Evolutionary conservation across 2,329 filamentous ascomycete genomes (phyloP).

Genomic region (Fusarium incarnatum): DNA sequence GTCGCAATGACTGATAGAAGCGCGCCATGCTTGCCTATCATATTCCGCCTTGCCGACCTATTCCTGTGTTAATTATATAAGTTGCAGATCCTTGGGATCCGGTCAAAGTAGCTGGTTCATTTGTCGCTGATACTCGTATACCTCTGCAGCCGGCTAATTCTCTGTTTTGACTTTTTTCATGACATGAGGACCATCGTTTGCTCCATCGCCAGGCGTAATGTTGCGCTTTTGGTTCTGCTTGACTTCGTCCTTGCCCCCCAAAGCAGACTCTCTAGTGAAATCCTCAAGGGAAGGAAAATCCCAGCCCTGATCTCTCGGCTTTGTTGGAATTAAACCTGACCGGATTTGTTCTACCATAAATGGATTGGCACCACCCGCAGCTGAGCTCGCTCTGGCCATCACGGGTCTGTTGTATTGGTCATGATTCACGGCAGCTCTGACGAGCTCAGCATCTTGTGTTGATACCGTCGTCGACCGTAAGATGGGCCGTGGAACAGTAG

Average conservation of each 20-base stretch:
- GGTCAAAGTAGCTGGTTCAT: neutral
- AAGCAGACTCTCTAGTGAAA: slow-evolving; percentile 39
- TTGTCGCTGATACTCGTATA: neutral
- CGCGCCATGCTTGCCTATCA: neutral
- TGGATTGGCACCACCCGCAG: slow-evolving; percentile 16
- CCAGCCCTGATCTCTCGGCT: slow-evolving; percentile 12
- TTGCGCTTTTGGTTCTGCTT: neutral
- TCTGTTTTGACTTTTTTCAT: slow-evolving; percentile 34
- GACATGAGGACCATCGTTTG: neutral
- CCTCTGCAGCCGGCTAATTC: neutral
- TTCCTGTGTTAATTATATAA: neutral
- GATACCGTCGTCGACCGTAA: slow-evolving; percentile 45
- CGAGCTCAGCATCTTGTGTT: slow-evolving; percentile 14
- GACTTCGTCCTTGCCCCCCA: neutral
- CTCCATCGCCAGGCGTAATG: neutral
- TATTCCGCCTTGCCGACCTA: neutral
- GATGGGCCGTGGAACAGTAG: slow-evolving; percentile 50
- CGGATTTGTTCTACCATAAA: slow-evolving; percentile 48
- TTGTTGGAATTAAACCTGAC: slow-evolving; percentile 37
- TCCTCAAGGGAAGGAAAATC: slow-evolving; percentile 44
- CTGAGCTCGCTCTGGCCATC: slow-evolving; percentile 15
- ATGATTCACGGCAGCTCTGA: slow-evolving; percentile 23
- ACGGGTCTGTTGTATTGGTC: slow-evolving; percentile 44
- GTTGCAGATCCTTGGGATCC: slow-evolving; percentile 22
- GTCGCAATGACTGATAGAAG: neutral